phyloP scores from a whole-genome alignment of 2,329 filamentous ascomycete species.

The Cercospora canescens region DNA sequence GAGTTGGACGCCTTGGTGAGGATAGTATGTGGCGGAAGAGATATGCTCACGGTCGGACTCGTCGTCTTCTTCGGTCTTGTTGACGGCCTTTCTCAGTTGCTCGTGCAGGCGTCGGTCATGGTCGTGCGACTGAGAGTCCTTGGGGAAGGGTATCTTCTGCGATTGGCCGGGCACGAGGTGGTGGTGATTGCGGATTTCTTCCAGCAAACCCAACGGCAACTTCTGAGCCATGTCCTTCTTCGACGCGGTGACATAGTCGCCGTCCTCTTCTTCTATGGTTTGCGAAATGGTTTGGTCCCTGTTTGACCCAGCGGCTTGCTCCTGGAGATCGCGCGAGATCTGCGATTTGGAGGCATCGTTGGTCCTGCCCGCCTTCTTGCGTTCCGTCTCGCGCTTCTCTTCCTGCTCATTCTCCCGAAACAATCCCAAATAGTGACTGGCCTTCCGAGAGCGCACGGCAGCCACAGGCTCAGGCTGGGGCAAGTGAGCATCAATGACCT shows the following conservation, averaged over 20 bases:
- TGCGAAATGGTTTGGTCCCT: conserved; percentile 33
- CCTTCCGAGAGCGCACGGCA: conserved; percentile 63
- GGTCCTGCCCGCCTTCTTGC: conserved; percentile 40
- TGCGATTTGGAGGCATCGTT: conserved; percentile 21
- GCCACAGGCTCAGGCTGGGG: conserved; percentile 56
- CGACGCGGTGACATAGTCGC: conserved; percentile 20
- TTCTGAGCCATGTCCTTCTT: conserved; percentile 36
- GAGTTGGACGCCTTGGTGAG: conserved; percentile 62
- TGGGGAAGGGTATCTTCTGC: conserved; percentile 45
- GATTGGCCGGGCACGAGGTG: conserved; percentile 47
- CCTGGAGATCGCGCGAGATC: conserved; percentile 18
- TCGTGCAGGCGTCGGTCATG: conserved; percentile 19
- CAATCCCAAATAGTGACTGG: conserved; percentile 64
- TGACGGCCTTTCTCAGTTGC: conserved; percentile 17
- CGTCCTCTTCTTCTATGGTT: conserved; percentile 38
- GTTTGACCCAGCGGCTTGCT: conserved; percentile 10
- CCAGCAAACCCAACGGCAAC: conserved; percentile 53
- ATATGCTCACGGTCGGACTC: conserved; percentile 80
- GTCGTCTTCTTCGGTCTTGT: conserved; percentile 57
- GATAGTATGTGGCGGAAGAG: conserved; percentile 80
- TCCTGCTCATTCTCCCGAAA: conserved; percentile 63
- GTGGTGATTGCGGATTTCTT: conserved; percentile 59
- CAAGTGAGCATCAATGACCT: conserved; percentile 64
- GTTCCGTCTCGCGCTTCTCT: conserved; percentile 54
- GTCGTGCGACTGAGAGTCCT: conserved; percentile 25